Percentiles rank a stretch among this genome's conserved stretches.
Conservation (phyloP, 192 early-diverging fungal species). For the Podila epigama region DNA sequence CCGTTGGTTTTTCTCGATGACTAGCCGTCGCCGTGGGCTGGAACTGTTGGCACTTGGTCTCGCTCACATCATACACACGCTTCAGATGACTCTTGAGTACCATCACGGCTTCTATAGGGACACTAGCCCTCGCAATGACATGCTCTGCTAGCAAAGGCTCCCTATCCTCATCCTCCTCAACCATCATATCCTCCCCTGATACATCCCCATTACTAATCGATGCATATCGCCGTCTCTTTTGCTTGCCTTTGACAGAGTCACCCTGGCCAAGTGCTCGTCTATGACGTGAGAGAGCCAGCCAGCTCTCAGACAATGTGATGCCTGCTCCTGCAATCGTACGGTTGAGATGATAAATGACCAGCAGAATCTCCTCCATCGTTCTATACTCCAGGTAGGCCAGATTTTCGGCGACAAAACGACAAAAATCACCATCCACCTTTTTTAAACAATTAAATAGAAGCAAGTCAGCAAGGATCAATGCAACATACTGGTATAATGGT, state of each 20-base stretch:
- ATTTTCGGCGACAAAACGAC: constrained; percentile 85
- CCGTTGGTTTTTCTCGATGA: constrained; percentile 29
- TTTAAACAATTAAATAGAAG: not conserved
- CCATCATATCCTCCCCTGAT: not conserved
- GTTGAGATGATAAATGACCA: constrained; percentile 76
- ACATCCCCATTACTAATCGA: not conserved
- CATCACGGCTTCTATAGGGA: constrained; percentile 14
- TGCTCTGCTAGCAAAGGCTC: not conserved
- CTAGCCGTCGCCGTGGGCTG: constrained; percentile 12
- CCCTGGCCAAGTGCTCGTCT: not conserved
- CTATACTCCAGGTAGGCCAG: constrained; percentile 82
- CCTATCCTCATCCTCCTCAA: not conserved
- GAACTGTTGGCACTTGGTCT: constrained; percentile 38
- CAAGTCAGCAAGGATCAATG: constrained; percentile 4
- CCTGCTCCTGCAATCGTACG: constrained; percentile 77
- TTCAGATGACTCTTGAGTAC: constrained; percentile 28
- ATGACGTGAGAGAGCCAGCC: not conserved
- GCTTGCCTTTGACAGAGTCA: not conserved
- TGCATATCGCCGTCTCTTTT: not conserved
- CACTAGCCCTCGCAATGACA: constrained; percentile 19
- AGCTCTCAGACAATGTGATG: constrained; percentile 44
- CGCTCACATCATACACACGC: constrained; percentile 33
- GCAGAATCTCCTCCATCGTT: constrained; percentile 81
- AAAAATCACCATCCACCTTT: constrained; percentile 63
- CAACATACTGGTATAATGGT: constrained; percentile 6